Evolutionary conservation across 73 alveolate species (phyloP).

Genomic region (Paramecium primaurelia): DNA sequence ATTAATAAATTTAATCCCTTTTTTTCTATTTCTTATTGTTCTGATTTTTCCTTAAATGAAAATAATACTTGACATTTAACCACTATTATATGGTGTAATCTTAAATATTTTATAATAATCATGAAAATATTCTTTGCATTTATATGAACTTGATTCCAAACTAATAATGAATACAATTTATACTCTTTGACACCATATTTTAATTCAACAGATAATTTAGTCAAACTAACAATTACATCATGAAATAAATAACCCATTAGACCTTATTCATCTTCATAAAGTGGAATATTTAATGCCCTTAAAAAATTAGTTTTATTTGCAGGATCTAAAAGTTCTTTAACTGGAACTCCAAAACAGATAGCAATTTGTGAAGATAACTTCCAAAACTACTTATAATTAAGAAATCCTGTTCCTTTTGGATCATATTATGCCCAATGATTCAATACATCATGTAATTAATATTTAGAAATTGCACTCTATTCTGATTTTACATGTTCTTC

Average conservation of each 20-base stretch:
- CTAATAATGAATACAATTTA: not conserved
- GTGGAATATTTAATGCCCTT: not conserved
- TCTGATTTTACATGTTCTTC: slow-evolving; percentile 29
- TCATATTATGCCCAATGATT: slow-evolving; percentile 29
- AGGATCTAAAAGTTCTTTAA: not conserved
- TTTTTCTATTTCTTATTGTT: not conserved
- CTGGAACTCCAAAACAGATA: not conserved
- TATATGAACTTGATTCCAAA: not conserved
- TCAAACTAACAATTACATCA: slow-evolving; percentile 32
- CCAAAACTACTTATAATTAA: slow-evolving; percentile 33
- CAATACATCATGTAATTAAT: slow-evolving; percentile 29
- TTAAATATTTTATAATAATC: not conserved
- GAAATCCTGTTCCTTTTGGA: slow-evolving; percentile 28
- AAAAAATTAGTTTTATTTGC: slow-evolving; percentile 20
- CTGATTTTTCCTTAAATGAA: not conserved
- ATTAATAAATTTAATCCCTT: not conserved
- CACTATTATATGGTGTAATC: slow-evolving; percentile 11
- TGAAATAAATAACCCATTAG: slow-evolving; percentile 30
- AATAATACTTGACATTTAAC: not conserved
- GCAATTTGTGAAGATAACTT: not conserved
- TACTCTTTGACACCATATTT: slow-evolving; percentile 40
- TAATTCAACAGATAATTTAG: not conserved
- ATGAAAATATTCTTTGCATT: not conserved
- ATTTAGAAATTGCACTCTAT: slow-evolving; percentile 29
- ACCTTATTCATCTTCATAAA: not conserved